Base-by-base conservation (phyloP, 768 basidiomycete species). In the Amanita rimosa region DNA sequence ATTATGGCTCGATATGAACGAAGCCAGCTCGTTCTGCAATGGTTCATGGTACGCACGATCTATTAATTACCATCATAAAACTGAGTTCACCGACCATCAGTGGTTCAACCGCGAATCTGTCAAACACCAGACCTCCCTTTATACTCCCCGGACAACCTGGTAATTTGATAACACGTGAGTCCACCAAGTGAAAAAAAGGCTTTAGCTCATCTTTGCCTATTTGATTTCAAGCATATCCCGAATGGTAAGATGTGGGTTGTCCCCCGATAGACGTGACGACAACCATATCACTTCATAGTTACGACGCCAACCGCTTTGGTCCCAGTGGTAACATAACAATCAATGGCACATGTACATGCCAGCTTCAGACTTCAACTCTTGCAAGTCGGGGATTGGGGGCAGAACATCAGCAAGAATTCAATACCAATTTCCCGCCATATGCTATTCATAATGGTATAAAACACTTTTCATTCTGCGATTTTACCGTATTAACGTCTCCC, bases 281-380 rank as follows among this genome's bases (percentile, higher is more conserved):
- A 14, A 22, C 24, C 26, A 46, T 11, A 10, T 44, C 10, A 34
- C 56, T 24, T 17, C 22, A 4, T n/a, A 84, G 83, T 37, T 87
- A 87, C 58, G 73, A 86, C 55, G 55, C 71, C 16, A 71, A 75
- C 0, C 56, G 75, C 11, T 85, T 70, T 55, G 84, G 83, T 11
- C 74, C 76, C 0, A 84, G 82, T 53, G 85, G 85, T 3, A 88
- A 87, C 56, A 75, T 87, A 60, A 84, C 81, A 10, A 71, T 85
- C 53, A 80, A 83, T 46, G 83, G 82, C 5, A 75, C 67, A 2
- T 63, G 73, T 36, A 86, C 83, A 4, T 81, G 73, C 52, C 63
- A 57, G 16, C 29, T 47, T 50, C 53, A 53, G 27, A 10, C 60
- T 22, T 37, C 58, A 33, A 48, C 48, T 9, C 54, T 74, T 21